phyloP scores from a whole-genome alignment of 192 early-diverging fungal genomes.

The Oehlia diaphana region DNA sequence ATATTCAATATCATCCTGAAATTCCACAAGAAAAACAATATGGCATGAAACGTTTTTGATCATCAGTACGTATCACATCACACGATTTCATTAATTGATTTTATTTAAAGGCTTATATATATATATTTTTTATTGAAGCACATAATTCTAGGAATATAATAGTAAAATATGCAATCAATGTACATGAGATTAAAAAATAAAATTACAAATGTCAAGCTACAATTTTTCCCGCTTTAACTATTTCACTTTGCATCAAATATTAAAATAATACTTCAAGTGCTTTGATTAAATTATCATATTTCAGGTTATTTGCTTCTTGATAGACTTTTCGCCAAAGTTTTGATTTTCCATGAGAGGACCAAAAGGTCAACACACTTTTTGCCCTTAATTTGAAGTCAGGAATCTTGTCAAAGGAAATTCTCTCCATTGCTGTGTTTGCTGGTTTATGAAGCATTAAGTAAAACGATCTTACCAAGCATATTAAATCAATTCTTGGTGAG shows the following conservation, averaged over 20 bases:
- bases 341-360: slow-evolving; percentile 7
- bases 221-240: not conserved
- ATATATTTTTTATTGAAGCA: no score
- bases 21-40: no score
- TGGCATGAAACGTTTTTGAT: no score
- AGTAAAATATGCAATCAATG: not conserved
- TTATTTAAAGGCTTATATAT: no score
- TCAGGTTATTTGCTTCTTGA: slow-evolving; percentile 18
- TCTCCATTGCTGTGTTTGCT: slow-evolving; percentile 6
- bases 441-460: slow-evolving; percentile 8
- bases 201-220: not conserved
- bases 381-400: not conserved
- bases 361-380: slow-evolving; percentile 11
- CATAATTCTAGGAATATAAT: not conserved
- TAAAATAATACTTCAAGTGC: slow-evolving; percentile 15
- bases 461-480: no score
- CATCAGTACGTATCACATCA: no score
- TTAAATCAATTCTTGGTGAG: no score
- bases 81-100: no score
- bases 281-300: slow-evolving; percentile 24
- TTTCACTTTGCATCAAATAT: slow-evolving; percentile 12
- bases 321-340: no score
- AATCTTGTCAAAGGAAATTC: slow-evolving; percentile 1
- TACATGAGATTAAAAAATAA: not conserved
- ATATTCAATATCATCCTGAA: no score